Base-by-base conservation (phyloP, 106 monocot genomes). In the Acorus gramineus region DNA sequence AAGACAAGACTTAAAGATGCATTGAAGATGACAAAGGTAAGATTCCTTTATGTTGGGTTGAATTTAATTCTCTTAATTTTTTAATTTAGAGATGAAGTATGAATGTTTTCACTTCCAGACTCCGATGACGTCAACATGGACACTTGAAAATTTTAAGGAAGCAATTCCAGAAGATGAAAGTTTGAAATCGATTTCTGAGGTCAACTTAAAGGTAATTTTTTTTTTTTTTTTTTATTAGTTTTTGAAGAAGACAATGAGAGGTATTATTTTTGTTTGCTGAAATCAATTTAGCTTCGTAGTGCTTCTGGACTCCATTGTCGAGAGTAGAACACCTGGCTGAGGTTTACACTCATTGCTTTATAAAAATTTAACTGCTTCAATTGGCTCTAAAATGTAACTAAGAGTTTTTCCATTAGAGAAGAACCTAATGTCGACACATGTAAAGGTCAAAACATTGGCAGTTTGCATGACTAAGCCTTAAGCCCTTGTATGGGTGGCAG, bases 1-100 rank as follows among this genome's bases (percentile, higher is more conserved):
- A 99, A 84, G 70, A 59, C 85, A 42, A 77, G 64, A 50, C 66
- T 92, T 44, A 99, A 99, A 60, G 92, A 99, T 53, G 81, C 72
- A 7, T 56, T 92, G 77, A 99, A 99, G 57, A 72, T 68, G 44
- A 73, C 63, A 67, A 83, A 92, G 66, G 98, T 99, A 72, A 53
- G 12, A 3, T 46, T 59, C 0, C 50, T 6, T 1, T 28, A 42
- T 14, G 12, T 42, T 11, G 3, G 5, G 46, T 63, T 60, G 60
- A 4, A 51, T 44, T 60, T 43, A 8, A 5, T 44, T 44, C 62
- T 8, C 5, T 62, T 69, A 62, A 12, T 14, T 6, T 49, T 59
- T 42, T 43, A 0, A 42, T 57, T 2, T 54, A 55, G 14, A 8
- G 14, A 11, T 49, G 12, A 61, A 64, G 55, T 57, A 7, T 3